A percentile compares a stretch with the other conserved stretches of the same genome.
phyloP scores from a whole-genome alignment of 2,329 filamentous ascomycete genomes.

The Aspergillus ibericus region DNA sequence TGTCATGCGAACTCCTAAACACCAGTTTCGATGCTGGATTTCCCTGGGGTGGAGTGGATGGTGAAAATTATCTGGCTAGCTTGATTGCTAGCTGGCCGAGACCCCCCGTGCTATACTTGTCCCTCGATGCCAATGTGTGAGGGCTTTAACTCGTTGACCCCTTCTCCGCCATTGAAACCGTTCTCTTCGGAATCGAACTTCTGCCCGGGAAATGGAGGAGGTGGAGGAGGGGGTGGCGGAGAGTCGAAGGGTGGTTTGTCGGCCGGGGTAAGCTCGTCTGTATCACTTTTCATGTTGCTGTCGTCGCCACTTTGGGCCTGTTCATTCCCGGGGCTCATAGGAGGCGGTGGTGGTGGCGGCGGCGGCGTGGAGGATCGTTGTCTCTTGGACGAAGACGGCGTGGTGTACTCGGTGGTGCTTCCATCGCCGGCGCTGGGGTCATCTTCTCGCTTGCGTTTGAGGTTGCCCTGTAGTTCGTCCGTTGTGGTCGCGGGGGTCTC shows the following conservation, averaged over 20 bases:
- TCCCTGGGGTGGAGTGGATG: not conserved
- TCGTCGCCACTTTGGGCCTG: slow-evolving; percentile 23
- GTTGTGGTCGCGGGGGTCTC: not conserved
- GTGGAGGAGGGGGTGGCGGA: slow-evolving; percentile 31
- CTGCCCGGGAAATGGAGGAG: slow-evolving; percentile 33
- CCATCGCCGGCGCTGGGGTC: slow-evolving; percentile 35
- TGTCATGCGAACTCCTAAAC: slow-evolving; percentile 8
- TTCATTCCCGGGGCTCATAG: slow-evolving; percentile 21
- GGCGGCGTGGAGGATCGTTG: slow-evolving; percentile 49
- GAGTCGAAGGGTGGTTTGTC: slow-evolving; percentile 22
- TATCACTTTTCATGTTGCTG: slow-evolving; percentile 19
- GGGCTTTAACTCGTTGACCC: slow-evolving; percentile 13
- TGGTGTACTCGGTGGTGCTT: slow-evolving; percentile 34
- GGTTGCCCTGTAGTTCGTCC: slow-evolving; percentile 4
- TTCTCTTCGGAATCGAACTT: slow-evolving; percentile 16
- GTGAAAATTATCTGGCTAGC: not conserved
- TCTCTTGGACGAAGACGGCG: slow-evolving; percentile 56
- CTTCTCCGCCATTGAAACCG: not conserved
- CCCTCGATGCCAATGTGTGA: slow-evolving; percentile 28
- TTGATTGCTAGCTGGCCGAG: not conserved
- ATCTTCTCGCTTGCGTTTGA: slow-evolving; percentile 66
- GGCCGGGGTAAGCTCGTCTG: slow-evolving; percentile 17
- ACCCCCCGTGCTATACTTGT: slow-evolving; percentile 16
- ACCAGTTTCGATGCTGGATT: slow-evolving; percentile 14
- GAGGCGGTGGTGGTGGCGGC: slow-evolving; percentile 38